Evolutionary conservation across 2,329 filamentous ascomycete genomes (phyloP), one percentile per base, ranked within the genome.

Genomic region (Erysiphe pulchra): DNA sequence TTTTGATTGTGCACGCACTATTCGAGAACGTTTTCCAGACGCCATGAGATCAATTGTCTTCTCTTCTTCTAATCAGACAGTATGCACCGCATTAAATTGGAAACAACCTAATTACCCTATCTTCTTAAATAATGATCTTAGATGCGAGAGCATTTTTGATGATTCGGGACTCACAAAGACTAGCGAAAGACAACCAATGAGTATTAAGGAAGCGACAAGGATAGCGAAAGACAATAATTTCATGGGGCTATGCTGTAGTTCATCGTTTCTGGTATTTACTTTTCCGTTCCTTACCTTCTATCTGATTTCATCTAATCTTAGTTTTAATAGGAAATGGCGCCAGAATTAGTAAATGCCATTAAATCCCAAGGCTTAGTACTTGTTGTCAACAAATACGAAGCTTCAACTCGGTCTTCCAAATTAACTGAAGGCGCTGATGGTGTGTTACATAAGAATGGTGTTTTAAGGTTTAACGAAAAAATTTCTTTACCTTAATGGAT

Each of bases 51-150:
- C 83, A 12, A 78, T 98, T 45, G 83, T 94, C 11, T 94, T 98
- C 60, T 92, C 83, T 55, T 92, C 84, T 18, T 93, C 87, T 61
- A 94, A 92, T 58, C 69, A 82, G 12, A 80, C 78, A 51, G 73
- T 95, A 17, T 98, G 90, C 62, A 92, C 83, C 14, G 86, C 87
- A 5, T 64, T 98, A 54, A 98, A 98, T 62, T 98, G 90, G 90
- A 98, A 98, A 61, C 90, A 98, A 61, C 90, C 90, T 2, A 98
- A 95, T 58, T 98, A 93, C 59, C 90, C 90, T 0, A 83, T 95
- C 0, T 81, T 98, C 54, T 69, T 95, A 42, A 94, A 86, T 64
- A 95, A 95, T 60, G 85, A 94, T 48, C 72, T 95, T 24, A 84
- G 84, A 18, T 67, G 70, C 8, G 71, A 76, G 48, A 69, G 67